Percentiles rank a stretch among this genome's conserved stretches.
Evolutionary conservation across 768 basidiomycete genomes (phyloP).

Genomic region (Pleurotus tuoliensis): DNA sequence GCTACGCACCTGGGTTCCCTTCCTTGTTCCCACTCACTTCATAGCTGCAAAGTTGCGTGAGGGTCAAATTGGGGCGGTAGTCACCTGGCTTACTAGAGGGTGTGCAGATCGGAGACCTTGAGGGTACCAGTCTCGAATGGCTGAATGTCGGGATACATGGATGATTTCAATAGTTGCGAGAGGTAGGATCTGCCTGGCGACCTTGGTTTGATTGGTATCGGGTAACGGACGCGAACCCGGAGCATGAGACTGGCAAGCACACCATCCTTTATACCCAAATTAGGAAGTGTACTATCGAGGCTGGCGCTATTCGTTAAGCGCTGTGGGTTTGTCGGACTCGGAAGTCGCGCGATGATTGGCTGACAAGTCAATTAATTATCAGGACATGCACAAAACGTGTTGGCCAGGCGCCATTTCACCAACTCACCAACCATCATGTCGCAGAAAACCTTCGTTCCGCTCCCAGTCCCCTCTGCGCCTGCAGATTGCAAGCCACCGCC

Average conservation of each 20-base stretch:
- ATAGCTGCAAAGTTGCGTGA: slow-evolving; percentile 46
- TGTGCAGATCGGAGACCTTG: slow-evolving; percentile 72
- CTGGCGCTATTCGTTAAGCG: background rate
- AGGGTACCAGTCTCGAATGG: slow-evolving; percentile 64
- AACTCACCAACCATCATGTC: slow-evolving; percentile 15
- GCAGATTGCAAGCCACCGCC: slow-evolving; percentile 28
- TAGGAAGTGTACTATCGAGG: background rate
- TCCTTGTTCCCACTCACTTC: slow-evolving; percentile 77
- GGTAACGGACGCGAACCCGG: background rate
- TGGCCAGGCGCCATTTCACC: slow-evolving; percentile 16
- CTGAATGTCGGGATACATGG: slow-evolving; percentile 66
- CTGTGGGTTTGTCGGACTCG: background rate
- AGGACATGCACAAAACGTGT: slow-evolving; percentile 11
- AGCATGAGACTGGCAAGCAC: background rate
- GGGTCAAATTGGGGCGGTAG: background rate
- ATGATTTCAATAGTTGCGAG: background rate
- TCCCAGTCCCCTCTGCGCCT: slow-evolving; percentile 25
- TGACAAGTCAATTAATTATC: too few species aligned
- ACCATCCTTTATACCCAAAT: slow-evolving; percentile 5
- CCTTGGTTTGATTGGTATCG: background rate
- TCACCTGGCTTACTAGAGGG: slow-evolving; percentile 53
- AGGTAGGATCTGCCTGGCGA: background rate
- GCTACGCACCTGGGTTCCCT: slow-evolving; percentile 61
- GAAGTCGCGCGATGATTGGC: background rate
- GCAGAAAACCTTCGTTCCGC: slow-evolving; percentile 30